Percentiles rank a stretch among this genome's conserved stretches.
Evolutionary conservation across 176 grass and related monocot genomes (phyloP).

Genomic region (Pontederia crassipes): DNA sequence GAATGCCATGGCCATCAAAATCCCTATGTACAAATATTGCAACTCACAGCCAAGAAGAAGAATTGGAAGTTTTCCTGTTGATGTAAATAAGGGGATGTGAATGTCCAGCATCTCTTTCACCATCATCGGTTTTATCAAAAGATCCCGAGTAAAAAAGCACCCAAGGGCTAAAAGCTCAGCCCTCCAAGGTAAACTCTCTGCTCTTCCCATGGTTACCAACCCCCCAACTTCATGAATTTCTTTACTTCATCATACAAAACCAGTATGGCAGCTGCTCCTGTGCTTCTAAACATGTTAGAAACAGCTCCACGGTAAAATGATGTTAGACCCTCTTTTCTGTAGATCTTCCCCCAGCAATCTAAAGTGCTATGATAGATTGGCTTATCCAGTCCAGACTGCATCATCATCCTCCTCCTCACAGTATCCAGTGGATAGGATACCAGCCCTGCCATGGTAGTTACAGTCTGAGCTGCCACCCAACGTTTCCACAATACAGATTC

Average conservation of each 20-base stretch:
- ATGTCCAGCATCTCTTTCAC: no score
- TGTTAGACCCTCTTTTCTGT: conserved; percentile 50
- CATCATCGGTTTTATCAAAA: no score
- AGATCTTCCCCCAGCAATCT: conserved; percentile 90
- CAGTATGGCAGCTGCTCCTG: conserved; percentile 79
- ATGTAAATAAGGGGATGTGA: no score
- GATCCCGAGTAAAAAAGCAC: no score
- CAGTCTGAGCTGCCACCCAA: conserved; percentile 61
- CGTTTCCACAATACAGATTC: conserved; percentile 74
- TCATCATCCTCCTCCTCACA: conserved; percentile 90
- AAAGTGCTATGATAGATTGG: conserved; percentile 64
- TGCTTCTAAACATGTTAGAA: conserved; percentile 88
- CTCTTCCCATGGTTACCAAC: conserved; percentile 33
- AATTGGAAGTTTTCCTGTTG: no score
- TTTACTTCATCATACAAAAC: conserved; percentile 93
- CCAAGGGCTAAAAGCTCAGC: neutral
- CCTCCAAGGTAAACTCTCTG: no score
- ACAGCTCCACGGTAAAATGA: conserved; percentile 79
- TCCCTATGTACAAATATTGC: no score
- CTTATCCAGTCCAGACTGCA: conserved; percentile 73
- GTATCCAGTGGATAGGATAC: conserved; percentile 85
- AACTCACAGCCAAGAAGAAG: no score
- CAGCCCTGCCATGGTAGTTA: conserved; percentile 65
- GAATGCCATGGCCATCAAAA: no score
- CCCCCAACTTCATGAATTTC: conserved; percentile 64